Evolutionary conservation across 2,329 filamentous ascomycete species (phyloP).

Genomic region (Seiridium unicorne): DNA sequence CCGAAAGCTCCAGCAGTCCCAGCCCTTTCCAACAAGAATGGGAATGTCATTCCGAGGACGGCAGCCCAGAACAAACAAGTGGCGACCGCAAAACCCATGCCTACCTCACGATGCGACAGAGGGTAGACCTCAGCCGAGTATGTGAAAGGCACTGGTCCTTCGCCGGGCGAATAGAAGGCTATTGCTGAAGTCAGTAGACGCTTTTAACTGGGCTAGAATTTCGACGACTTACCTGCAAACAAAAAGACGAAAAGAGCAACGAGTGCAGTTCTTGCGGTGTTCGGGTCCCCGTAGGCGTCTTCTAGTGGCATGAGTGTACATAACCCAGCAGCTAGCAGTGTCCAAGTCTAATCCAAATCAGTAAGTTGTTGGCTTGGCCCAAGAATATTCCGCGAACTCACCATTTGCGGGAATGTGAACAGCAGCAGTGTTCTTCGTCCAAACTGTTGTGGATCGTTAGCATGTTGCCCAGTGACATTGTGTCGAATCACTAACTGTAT

Average conservation of each 20-base stretch:
- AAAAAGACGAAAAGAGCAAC: constrained; percentile 61
- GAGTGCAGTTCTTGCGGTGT: constrained; percentile 32
- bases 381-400: constrained; percentile 16
- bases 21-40: constrained; percentile 48
- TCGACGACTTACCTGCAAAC: constrained; percentile 36
- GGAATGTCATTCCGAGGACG: constrained; percentile 63
- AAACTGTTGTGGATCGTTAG: constrained; percentile 46
- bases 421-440: constrained; percentile 62
- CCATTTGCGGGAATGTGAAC: constrained; percentile 67
- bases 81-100: constrained; percentile 69
- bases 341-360: constrained; percentile 47
- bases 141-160: constrained; percentile 67
- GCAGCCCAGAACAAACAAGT: constrained; percentile 62
- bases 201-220: too few species aligned
- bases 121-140: constrained; percentile 71
- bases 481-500: constrained; percentile 52
- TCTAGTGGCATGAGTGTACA: constrained; percentile 45
- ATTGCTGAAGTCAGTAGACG: too few species aligned
- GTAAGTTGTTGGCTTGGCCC: neutral
- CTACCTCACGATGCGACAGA: constrained; percentile 67
- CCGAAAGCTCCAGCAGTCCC: constrained; percentile 44
- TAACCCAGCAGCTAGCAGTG: constrained; percentile 61
- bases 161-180: constrained; percentile 62
- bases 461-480: constrained; percentile 50
- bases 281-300: constrained; percentile 9